Evolutionary conservation across 768 basidiomycete species (phyloP), one percentile per base, ranked within the genome.

Genomic region (Lyophyllum atratum): DNA sequence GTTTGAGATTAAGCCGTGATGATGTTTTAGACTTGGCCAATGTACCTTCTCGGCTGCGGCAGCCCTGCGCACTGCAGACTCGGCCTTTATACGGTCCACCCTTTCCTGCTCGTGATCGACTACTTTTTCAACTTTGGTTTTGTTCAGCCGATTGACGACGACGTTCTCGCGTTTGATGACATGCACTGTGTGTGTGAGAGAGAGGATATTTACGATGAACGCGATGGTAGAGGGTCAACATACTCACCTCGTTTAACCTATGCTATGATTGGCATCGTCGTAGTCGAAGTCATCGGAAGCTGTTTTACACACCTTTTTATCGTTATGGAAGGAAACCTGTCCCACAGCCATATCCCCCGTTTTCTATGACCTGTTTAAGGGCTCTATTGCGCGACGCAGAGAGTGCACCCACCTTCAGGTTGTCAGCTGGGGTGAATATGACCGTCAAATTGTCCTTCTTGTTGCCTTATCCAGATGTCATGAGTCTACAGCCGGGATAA

Each of bases 341-440:
- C 97, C 97, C 3, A 96, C 88, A 2, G 93, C 95, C 94, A 97
- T 98, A 68, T 96, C 94, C 3, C 96, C 96, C 7, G 91, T 89
- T 93, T 99, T 99, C 92, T 95, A 66, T 10, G 15, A 44, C 19
- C 2, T 47, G 17, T 49, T 31, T 39, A 15, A 48, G 19, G 14
- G 39, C 45, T 19, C 33, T 34, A 46, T 40, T 12, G n/a, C 44
- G n/a, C 33, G 26, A n/a, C 21, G 37, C 5, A 11, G 12, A 40
- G 24, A 49, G 14, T 21, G 28, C 25, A 61, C 75, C 15, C 49
- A 93, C 93, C 85, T 96, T 95, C 56, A 99, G 78, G 68, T 98
- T 99, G 58, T 87, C 83, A 11, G 85, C 92, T 0, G 95, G 95
- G 0, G 95, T 98, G 70, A 95, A 97, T 60, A 99, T 97, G 64